Evolutionary conservation across 805 yeast genomes (phyloP), one percentile per base, ranked within the genome.

Genomic region (Yamadazyma sp.): DNA sequence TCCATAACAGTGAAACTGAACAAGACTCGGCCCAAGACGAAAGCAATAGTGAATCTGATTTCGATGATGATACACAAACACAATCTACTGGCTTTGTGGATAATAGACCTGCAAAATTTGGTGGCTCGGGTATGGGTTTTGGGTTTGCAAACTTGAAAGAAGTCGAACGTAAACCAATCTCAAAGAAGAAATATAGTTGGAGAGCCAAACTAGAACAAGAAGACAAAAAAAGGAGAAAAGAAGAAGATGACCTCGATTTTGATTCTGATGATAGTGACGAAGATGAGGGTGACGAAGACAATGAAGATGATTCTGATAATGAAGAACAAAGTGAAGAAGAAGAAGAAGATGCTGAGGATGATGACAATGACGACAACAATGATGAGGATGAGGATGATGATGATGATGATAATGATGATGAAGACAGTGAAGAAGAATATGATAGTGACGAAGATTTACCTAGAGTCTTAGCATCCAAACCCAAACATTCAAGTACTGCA

Each of bases 161-260:
- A 33, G 68, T 76, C 6, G 63, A 61, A 25, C 35, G 43, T 8
- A 34, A 44, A 2, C 23, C 45, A 6, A 65, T 59, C 41, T n/a
- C 13, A 12, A 76, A 73, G 44, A 75, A 74, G 42, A n/a, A n/a
- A n/a, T 86, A 85, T 52, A 83, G 81, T 27, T 88, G 96, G 97
- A 76, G 72, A 32, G 41, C 56, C 25, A 48, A 48, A 30, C 58
- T 68, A 9, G 70, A 60, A 35, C 48, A 51, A 23, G 69, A 64
- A 31, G 70, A 65, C 27, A 63, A 53, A 46, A 65, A 62, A 48
- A 48, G 55, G 23, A 39, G 48, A 21, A 53, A 68, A 36, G 60
- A 68, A 20, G 86, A 80, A 30, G 86, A 80, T 31, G 87, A 76
- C 3, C 56, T 64, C 34, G 91, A 82, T 48, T 83, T 82, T 49